Base-by-base conservation (phyloP, 192 early-diverging fungal genomes). In the Chytriomyces confervae region DNA sequence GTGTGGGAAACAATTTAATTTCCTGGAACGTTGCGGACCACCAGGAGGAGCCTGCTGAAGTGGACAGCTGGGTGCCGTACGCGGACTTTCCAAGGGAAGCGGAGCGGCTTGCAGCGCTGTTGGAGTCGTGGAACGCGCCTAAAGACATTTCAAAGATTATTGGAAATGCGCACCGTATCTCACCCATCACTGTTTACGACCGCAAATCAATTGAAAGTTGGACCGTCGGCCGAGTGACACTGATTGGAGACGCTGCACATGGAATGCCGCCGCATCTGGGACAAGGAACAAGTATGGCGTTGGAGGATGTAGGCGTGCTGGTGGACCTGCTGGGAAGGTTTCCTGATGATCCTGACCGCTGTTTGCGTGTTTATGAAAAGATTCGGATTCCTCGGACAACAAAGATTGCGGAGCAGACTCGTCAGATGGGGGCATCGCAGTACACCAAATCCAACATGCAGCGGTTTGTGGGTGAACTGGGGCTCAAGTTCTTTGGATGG, bases 261-360 rank as follows among this genome's bases (percentile, higher is more conserved):
- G 70, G 70, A 29, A 81, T 64, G 67, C 51, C 69, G 1, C 79
- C 79, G 1, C 60, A 78, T 62, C 79, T 81, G 44, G 79, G 79
- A 18, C 79, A 79, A 68, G 79, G 79, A 46, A 49, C 64, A 5
- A 72, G 61, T 51, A 47, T 44, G 13, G 77, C 62, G 2, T 48
- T 82, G 9, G 81, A 82, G 61, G 81, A 82, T 64, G 77, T 44
- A 0, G 78, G 75, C 7, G 66, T 77, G 9, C 62, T 82, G 5
- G 29, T 49, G 4, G 77, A 80, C 10, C 68, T 82, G 5, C 36
- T 79, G 23, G 1, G 1, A 10, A 8, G 48, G 9, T 61, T 72
- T 47, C 68, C 43, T 16, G 61, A 61, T 1, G 20, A 23, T 49
- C 7, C 20, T 23, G 46, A 62, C 50, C 8, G 16, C 9, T 77